Percentiles rank a stretch among this genome's conserved stretches.
These are phyloP conservation scores for Yamadazyma nakazawae DNA, from an alignment of 805 yeast species.

Conservation along the genomic window DNA sequence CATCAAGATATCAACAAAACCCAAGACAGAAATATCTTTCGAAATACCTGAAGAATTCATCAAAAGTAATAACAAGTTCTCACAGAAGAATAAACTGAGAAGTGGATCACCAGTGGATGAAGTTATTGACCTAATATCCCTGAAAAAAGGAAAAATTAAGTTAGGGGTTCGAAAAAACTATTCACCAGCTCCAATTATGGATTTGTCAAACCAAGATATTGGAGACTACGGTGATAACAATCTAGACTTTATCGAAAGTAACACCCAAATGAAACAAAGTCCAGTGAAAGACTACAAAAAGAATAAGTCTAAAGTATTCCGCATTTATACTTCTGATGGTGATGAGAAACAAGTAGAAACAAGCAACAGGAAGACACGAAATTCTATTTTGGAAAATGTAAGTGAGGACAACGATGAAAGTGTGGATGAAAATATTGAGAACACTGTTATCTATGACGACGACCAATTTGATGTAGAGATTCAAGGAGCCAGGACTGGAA, in stretches of 20 bases:
- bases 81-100: background rate
- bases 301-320: constrained; percentile 6
- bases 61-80: background rate
- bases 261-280: background rate
- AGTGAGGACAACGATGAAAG: background rate
- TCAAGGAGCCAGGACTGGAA: background rate
- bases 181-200: constrained; percentile 19
- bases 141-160: constrained; percentile 21
- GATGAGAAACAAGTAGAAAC: background rate
- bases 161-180: constrained; percentile 9
- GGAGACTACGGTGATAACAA: constrained; percentile 37
- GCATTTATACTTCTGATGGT: constrained; percentile 1
- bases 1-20: background rate
- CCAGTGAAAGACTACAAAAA: constrained; percentile 4
- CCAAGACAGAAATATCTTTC: background rate
- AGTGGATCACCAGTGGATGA: background rate
- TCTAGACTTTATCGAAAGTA: constrained; percentile 24
- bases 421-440: background rate
- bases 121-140: constrained; percentile 17
- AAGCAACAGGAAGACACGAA: background rate
- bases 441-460: background rate
- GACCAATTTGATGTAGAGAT: background rate
- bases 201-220: constrained; percentile 27
- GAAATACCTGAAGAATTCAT: background rate
- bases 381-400: constrained; percentile 4